These are phyloP conservation scores for Noccaea bulbosa DNA, from an alignment of 345 rosid genomes.

Conservation along the genomic window DNA sequence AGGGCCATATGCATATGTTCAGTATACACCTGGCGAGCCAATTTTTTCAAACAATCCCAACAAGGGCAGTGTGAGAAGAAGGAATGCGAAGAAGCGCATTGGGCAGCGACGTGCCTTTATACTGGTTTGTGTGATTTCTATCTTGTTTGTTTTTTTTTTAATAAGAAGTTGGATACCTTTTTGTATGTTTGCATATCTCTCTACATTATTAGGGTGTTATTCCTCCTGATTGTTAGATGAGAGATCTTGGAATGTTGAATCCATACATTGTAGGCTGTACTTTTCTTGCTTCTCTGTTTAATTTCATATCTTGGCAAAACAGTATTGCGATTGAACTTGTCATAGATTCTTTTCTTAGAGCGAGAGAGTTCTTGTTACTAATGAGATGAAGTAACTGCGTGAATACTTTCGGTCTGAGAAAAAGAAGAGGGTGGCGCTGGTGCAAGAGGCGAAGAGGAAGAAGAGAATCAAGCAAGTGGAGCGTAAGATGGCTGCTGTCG, in stretches of 20 bases:
- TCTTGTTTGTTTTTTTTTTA: too few species aligned
- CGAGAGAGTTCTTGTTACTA: not conserved
- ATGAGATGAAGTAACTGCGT: not conserved
- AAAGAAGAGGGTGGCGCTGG: slow-evolving; percentile 82
- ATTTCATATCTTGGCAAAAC: slow-evolving; percentile 1
- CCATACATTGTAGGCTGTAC: too few species aligned
- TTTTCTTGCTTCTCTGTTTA: slow-evolving; percentile 23
- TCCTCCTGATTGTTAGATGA: slow-evolving; percentile 13
- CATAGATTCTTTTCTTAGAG: too few species aligned
- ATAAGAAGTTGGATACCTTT: not conserved
- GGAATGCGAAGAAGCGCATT: slow-evolving; percentile 85
- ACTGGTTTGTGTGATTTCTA: slow-evolving; percentile 58
- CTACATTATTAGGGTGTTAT: not conserved
- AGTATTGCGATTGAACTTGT: not conserved
- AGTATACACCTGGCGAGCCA: slow-evolving; percentile 74
- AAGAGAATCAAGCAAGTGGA: slow-evolving; percentile 62
- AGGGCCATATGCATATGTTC: slow-evolving; percentile 90
- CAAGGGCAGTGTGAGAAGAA: slow-evolving; percentile 71
- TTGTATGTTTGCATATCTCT: not conserved
- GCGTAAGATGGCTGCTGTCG: slow-evolving; percentile 86
- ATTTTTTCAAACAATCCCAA: slow-evolving; percentile 79
- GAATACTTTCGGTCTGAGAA: slow-evolving; percentile 68
- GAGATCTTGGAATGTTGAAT: slow-evolving; percentile 9
- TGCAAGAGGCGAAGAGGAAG: slow-evolving; percentile 85
- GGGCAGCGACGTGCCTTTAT: slow-evolving; percentile 66